Conservation (phyloP, 768 basidiomycete species). For the Podaxis rugospora region DNA sequence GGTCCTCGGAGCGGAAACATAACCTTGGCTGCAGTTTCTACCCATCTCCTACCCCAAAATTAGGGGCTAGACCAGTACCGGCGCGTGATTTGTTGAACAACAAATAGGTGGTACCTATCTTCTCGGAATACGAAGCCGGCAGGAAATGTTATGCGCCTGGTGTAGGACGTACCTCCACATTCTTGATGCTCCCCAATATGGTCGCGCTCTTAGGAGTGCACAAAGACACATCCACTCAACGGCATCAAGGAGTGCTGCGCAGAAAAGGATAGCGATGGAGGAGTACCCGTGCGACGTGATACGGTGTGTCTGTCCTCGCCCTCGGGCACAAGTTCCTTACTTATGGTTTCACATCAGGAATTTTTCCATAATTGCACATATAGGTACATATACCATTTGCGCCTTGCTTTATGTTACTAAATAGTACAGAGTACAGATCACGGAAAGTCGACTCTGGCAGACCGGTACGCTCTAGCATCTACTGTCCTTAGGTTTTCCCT, state of each 20-base stretch:
- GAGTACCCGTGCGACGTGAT: conserved; percentile 66
- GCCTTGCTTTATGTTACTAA: neutral
- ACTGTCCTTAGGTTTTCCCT: conserved; percentile 4
- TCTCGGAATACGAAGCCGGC: too few species aligned
- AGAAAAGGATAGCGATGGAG: conserved; percentile 46
- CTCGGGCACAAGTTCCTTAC: neutral
- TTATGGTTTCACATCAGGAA: conserved; percentile 46
- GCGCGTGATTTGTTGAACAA: neutral
- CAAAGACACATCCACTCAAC: conserved; percentile 11
- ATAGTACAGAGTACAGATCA: conserved; percentile 51
- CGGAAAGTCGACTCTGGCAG: conserved; percentile 93
- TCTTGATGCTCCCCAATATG: conserved; percentile 14
- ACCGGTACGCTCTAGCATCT: conserved; percentile 47
- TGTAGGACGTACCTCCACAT: conserved; percentile 23
- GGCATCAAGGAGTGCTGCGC: conserved; percentile 23
- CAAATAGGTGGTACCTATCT: neutral
- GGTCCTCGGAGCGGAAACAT: neutral
- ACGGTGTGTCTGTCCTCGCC: conserved; percentile 37
- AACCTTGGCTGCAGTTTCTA: neutral
- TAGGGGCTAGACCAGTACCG: neutral
- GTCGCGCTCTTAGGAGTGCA: neutral
- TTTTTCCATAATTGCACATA: conserved; percentile 96
- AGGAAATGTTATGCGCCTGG: conserved; percentile 27
- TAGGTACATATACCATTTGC: conserved; percentile 44
- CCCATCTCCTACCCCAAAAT: neutral